Conservation (phyloP, 208 protist species). For the Crithidia sp. region DNA sequence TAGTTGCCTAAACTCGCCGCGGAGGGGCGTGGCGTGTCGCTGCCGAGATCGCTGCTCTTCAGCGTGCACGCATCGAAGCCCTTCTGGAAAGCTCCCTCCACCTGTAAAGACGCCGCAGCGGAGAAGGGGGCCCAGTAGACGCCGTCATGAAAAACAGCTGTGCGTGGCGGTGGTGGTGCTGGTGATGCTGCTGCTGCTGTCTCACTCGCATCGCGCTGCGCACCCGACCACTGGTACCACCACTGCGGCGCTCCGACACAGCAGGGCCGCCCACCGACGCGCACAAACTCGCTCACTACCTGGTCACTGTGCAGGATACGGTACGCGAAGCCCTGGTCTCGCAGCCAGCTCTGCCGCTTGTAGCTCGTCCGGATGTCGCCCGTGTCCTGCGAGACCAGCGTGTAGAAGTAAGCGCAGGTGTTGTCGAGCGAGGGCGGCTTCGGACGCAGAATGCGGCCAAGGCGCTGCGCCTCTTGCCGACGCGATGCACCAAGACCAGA, state of each 20-base stretch:
- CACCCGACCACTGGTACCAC: constrained; percentile 68
- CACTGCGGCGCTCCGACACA: constrained; percentile 84
- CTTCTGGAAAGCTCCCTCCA: constrained; percentile 64
- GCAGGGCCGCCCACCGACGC: constrained; percentile 60
- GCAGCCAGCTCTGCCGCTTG: constrained; percentile 98
- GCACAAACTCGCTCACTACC: constrained; percentile 54
- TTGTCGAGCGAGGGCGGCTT: constrained; percentile 95
- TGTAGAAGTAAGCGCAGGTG: constrained; percentile 99
- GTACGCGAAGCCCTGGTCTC: constrained; percentile 95
- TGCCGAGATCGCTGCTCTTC: constrained; percentile 33
- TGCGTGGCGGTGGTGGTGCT: not conserved
- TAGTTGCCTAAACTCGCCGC: constrained; percentile 26
- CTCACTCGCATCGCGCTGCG: not conserved
- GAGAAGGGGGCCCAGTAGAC: constrained; percentile 72
- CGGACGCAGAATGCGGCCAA: constrained; percentile 96
- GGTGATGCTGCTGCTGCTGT: not conserved
- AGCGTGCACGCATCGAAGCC: constrained; percentile 55
- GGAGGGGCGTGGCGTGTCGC: constrained; percentile 36
- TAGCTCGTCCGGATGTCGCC: constrained; percentile 96
- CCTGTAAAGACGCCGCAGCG: constrained; percentile 35
- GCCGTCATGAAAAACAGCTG: constrained; percentile 25
- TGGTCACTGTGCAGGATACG: constrained; percentile 68
- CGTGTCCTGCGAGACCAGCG: constrained; percentile 97
- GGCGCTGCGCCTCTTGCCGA: constrained; percentile 97
- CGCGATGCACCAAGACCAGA: constrained; percentile 96